Evolutionary conservation across 164 flowering plant genomes (phyloP).

Genomic region (Pachysandra terminalis): DNA sequence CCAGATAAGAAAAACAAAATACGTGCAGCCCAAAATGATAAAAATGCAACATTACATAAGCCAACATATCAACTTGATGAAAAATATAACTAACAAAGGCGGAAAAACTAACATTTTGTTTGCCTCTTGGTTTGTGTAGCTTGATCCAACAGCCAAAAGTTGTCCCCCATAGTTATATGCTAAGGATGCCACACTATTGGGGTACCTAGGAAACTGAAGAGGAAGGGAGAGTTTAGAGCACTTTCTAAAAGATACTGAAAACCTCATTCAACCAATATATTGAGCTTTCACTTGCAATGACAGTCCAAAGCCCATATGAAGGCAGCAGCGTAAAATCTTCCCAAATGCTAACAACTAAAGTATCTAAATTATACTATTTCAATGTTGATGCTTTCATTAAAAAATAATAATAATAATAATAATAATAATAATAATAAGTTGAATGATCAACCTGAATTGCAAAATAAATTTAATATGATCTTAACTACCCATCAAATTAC

Average conservation of each 20-base stretch:
- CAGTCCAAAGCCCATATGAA: too few species aligned
- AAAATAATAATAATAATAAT: too few species aligned
- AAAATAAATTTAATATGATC: too few species aligned
- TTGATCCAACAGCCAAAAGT: conserved; percentile 80
- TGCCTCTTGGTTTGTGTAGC: conserved; percentile 72
- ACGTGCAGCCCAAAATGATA: too few species aligned
- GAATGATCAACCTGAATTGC: too few species aligned
- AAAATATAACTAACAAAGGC: conserved; percentile 1
- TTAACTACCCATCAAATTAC: too few species aligned
- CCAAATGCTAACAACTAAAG: too few species aligned
- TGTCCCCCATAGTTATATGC: conserved; percentile 66
- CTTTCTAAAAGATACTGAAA: background rate
- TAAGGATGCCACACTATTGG: conserved; percentile 66
- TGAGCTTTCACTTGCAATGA: background rate
- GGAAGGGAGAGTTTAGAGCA: conserved; percentile 5
- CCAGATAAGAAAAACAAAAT: too few species aligned
- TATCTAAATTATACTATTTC: too few species aligned
- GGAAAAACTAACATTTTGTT: conserved; percentile 53
- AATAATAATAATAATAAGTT: too few species aligned
- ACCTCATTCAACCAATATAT: background rate
- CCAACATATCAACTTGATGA: background rate
- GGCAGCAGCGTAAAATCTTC: too few species aligned
- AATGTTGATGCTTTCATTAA: too few species aligned
- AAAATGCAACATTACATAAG: background rate
- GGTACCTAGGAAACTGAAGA: conserved; percentile 40